Evolutionary conservation across 371 early-diverging fungal species (phyloP), one percentile per base, ranked within the genome.

Genomic region (Lichtheimia corymbifera): DNA sequence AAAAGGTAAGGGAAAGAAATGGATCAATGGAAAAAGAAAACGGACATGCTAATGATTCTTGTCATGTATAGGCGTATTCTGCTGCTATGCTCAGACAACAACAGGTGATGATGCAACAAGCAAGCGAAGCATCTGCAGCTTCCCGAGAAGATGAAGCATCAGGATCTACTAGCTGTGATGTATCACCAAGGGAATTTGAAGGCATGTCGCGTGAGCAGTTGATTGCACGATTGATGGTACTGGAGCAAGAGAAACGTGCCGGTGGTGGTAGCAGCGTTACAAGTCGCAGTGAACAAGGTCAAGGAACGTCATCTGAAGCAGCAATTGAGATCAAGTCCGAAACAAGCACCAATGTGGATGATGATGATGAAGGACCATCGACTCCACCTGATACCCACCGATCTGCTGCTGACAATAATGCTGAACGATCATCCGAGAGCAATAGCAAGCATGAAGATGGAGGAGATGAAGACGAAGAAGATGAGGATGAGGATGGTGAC

Each of bases 151-250:
- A 56, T 45, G 50, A 47, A 4, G 61, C 59, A 47, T 35, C 66
- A n/a, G 17, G 57, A n/a, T 53, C 58, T 0, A 41, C 59, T 41
- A 56, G 22, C 11, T 40, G 53, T 1, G 61, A 65, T 53, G 66
- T 65, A 14, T 65, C 66, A 3, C 57, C 45, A 14, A 65, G 53
- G 47, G 66, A 65, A 57, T 65, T 65, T 54, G 62, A 60, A 55
- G 59, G 58, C 27, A 68, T 71, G 71, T 55, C 71, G 7, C 61
- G 71, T 5, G 65, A 71, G 28, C 64, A 71, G 52, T 42, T 71
- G 44, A 71, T 71, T 64, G 65, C 67, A 14, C 64, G 71, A 12
- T 44, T 71, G 18, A 59, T 71, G 55, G 64, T 59, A 28, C 40
- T 71, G 35, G 71, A 71, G 42, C 56, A 63, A 17, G 71, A 71